Percentiles rank a stretch among this genome's conserved stretches.
phyloP scores from a whole-genome alignment of 2,329 filamentous ascomycete genomes.

The Cucurbitaria berberidis region DNA sequence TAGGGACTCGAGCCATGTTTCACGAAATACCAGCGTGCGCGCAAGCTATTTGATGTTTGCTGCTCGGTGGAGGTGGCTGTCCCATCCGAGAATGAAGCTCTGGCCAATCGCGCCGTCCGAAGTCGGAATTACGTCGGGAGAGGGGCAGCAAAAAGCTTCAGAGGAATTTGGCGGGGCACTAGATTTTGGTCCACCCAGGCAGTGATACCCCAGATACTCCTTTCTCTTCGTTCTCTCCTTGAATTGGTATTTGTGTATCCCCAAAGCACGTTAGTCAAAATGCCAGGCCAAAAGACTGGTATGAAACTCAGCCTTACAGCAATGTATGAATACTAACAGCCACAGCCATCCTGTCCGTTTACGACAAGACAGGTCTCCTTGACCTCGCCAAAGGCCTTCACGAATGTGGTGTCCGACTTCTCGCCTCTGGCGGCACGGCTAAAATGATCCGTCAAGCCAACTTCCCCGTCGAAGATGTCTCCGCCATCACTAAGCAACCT shows the following conservation, averaged over 20 bases:
- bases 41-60: neutral
- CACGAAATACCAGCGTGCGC: neutral
- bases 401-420: slow-evolving; percentile 59
- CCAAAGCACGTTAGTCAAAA: slow-evolving; percentile 25
- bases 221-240: slow-evolving; percentile 12
- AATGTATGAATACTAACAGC: slow-evolving; percentile 5
- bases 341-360: slow-evolving; percentile 91
- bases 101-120: slow-evolving; percentile 9
- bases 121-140: neutral
- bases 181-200: slow-evolving; percentile 20
- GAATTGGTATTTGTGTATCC: slow-evolving; percentile 19
- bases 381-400: slow-evolving; percentile 49
- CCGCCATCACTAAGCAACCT: slow-evolving; percentile 89
- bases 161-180: slow-evolving; percentile 8
- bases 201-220: slow-evolving; percentile 27
- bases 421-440: slow-evolving; percentile 93
- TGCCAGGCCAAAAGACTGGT: slow-evolving; percentile 49
- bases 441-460: slow-evolving; percentile 97
- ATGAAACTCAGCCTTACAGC: neutral
- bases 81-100: slow-evolving; percentile 4
- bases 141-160: slow-evolving; percentile 9
- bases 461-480: slow-evolving; percentile 97
- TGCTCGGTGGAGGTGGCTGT: neutral
- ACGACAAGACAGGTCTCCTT: slow-evolving; percentile 83
- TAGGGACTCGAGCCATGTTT: neutral